Evolutionary conservation across 2,329 filamentous ascomycete species (phyloP).

Genomic region (Neurospora sp.): DNA sequence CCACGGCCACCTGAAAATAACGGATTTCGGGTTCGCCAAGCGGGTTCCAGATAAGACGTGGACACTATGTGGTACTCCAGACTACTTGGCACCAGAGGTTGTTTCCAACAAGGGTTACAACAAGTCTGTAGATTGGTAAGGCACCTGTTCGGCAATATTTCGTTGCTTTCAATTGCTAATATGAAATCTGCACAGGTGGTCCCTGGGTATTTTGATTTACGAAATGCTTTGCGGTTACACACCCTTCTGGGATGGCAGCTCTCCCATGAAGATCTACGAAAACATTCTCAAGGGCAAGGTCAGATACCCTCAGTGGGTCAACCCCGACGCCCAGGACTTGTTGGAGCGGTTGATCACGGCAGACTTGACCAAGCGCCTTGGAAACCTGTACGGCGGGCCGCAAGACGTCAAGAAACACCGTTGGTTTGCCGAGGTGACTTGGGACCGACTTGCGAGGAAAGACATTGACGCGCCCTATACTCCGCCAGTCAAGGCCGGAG

Average conservation of each 20-base stretch:
- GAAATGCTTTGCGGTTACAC: constrained; percentile 99
- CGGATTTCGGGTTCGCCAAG: constrained; percentile 97
- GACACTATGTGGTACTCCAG: constrained; percentile 95
- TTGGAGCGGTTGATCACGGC: constrained; percentile 88
- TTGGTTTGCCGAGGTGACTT: constrained; percentile 97
- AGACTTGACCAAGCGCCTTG: constrained; percentile 88
- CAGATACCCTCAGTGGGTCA: constrained; percentile 94
- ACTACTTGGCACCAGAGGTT: constrained; percentile 95
- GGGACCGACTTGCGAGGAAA: constrained; percentile 88
- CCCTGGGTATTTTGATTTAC: constrained; percentile 93
- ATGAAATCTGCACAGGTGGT: constrained; percentile 61
- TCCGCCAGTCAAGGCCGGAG: constrained; percentile 85
- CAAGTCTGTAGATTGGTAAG: constrained; percentile 97
- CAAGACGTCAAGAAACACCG: constrained; percentile 90
- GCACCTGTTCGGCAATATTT: constrained; percentile 13
- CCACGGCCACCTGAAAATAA: constrained; percentile 93
- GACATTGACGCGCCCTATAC: constrained; percentile 98
- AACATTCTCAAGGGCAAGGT: constrained; percentile 94
- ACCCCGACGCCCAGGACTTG: constrained; percentile 86
- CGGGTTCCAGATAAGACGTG: constrained; percentile 97
- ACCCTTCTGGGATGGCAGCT: constrained; percentile 96
- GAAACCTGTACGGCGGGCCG: constrained; percentile 84
- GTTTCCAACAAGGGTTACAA: constrained; percentile 99
- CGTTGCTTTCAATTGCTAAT: not conserved
- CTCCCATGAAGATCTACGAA: constrained; percentile 98